Evolutionary conservation across 2,329 filamentous ascomycete genomes (phyloP).

Genomic region (Trichoderma sp.): DNA sequence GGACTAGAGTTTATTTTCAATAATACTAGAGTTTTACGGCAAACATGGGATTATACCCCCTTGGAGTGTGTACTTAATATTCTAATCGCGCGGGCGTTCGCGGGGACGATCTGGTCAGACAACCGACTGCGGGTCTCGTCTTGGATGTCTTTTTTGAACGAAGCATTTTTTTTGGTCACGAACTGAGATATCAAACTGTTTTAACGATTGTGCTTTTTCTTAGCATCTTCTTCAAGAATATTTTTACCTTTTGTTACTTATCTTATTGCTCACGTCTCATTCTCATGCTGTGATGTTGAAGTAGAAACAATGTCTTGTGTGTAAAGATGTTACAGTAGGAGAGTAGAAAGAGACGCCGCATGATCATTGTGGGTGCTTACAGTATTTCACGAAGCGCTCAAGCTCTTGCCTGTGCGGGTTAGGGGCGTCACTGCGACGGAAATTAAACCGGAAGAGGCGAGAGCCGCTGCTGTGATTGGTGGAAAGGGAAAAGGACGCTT

Average conservation of each 20-base stretch:
- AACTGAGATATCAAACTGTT: conserved; percentile 23
- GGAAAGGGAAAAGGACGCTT: neutral
- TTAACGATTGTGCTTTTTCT: conserved; percentile 23
- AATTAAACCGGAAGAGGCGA: conserved; percentile 5
- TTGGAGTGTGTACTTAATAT: conserved; percentile 47
- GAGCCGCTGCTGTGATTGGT: neutral
- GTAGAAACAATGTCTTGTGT: no score
- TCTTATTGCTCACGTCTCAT: neutral
- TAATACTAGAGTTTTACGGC: conserved; percentile 36
- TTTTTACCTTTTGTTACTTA: neutral
- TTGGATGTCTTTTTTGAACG: conserved; percentile 30
- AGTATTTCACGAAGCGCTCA: conserved; percentile 6
- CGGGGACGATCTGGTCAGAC: conserved; percentile 26
- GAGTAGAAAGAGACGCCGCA: neutral
- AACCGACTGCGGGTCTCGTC: conserved; percentile 26
- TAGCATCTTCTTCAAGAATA: conserved; percentile 7
- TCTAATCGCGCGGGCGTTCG: conserved; percentile 46
- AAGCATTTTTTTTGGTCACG: conserved; percentile 26
- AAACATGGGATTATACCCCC: conserved; percentile 24
- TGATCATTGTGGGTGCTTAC: no score
- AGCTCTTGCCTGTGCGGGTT: conserved; percentile 1
- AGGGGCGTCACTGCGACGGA: neutral
- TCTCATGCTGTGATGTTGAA: neutral
- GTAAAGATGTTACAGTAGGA: neutral
- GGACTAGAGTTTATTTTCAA: conserved; percentile 40